phyloP scores from a whole-genome alignment of 2,329 filamentous ascomycete genomes.

The Thelonectria olida region DNA sequence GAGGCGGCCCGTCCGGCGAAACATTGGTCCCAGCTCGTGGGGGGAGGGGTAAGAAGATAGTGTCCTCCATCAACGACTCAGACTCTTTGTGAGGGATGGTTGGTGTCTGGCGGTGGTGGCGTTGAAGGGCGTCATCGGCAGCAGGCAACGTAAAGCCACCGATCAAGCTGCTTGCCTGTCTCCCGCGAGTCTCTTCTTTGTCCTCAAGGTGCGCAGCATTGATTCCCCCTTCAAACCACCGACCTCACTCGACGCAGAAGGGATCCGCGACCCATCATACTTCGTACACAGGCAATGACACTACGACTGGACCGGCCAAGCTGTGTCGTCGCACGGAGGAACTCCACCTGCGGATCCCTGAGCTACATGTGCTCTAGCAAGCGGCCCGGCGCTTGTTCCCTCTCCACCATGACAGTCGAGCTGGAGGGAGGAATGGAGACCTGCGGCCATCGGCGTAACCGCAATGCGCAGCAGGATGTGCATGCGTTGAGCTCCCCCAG shows the following conservation, averaged over 20 bases:
- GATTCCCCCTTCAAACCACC: background rate
- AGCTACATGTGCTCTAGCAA: conserved; percentile 23
- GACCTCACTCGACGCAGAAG: conserved; percentile 1
- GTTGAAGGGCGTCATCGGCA: conserved; percentile 15
- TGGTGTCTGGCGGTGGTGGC: conserved; percentile 22
- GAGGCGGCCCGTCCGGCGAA: conserved; percentile 24
- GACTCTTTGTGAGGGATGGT: conserved; percentile 10
- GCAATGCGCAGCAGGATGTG: conserved; percentile 9
- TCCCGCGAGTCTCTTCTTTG: conserved; percentile 4
- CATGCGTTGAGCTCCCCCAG: conserved; percentile 4
- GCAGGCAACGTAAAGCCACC: conserved; percentile 7
- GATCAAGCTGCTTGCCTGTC: conserved; percentile 6
- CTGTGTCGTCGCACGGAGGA: conserved; percentile 23
- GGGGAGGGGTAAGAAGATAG: conserved; percentile 14
- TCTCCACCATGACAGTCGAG: conserved; percentile 18
- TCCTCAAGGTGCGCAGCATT: conserved; percentile 1
- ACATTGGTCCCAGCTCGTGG: conserved; percentile 31
- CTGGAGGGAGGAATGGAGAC: conserved; percentile 10
- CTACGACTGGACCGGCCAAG: conserved; percentile 14
- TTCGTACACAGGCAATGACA: background rate
- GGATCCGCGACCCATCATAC: conserved; percentile 5
- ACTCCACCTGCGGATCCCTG: conserved; percentile 24
- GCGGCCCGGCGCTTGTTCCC: conserved; percentile 23
- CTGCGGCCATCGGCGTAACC: conserved; percentile 12
- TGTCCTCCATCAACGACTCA: background rate